Percentiles rank a stretch among this genome's conserved stretches.
These are phyloP conservation scores for Phytophthora sp. DNA, from an alignment of 352 stramenopile genomes.

Conservation along the genomic window DNA sequence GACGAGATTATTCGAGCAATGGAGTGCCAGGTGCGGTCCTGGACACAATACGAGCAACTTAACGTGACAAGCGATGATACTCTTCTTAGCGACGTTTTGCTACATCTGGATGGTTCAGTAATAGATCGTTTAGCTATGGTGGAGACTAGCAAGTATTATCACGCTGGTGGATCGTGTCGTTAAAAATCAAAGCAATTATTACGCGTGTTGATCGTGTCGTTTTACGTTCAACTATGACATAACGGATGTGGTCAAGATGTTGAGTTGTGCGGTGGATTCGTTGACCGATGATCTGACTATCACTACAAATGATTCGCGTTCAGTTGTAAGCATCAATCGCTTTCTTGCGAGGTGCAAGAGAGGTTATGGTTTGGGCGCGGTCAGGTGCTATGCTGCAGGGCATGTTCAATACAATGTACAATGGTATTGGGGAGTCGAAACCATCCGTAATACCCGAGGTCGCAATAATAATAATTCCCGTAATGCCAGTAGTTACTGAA, in stretches of 20 bases:
- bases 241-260: neutral
- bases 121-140: constrained; percentile 12
- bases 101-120: neutral
- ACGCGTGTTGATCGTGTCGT: no score
- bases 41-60: constrained; percentile 20
- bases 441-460: no score
- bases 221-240: constrained; percentile 19
- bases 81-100: constrained; percentile 6
- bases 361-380: neutral
- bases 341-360: constrained; percentile 1
- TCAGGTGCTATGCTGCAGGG: constrained; percentile 4
- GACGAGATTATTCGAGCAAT: neutral
- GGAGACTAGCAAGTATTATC: constrained; percentile 25
- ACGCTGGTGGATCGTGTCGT: constrained; percentile 24
- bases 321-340: constrained; percentile 5
- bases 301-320: neutral
- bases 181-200: no score
- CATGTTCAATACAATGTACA: no score
- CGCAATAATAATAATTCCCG: no score
- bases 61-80: constrained; percentile 13
- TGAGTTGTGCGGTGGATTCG: constrained; percentile 8
- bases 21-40: constrained; percentile 16
- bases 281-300: constrained; percentile 6
- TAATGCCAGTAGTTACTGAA: no score
- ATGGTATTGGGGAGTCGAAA: no score